Evolutionary conservation across 371 early-diverging fungal species (phyloP).

Genomic region (Umbelopsis sp.): DNA sequence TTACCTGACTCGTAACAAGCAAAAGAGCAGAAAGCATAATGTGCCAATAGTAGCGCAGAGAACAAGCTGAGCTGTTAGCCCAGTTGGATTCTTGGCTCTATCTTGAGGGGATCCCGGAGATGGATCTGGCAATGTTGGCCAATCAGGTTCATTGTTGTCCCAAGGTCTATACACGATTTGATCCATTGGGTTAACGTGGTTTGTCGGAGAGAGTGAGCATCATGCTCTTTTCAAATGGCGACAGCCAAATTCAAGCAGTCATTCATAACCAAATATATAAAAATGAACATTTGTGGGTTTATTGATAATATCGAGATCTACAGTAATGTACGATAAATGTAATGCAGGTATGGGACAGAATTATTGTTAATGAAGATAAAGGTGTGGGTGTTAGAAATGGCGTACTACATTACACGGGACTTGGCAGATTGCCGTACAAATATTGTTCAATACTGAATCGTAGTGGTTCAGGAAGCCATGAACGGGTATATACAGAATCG

Average conservation of each 20-base stretch:
- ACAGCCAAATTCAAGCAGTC: background rate
- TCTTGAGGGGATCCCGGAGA: constrained; percentile 48
- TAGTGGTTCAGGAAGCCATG: constrained; percentile 1
- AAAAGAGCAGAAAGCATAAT: constrained; percentile 47
- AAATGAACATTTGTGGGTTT: too few species aligned
- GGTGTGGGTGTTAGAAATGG: background rate
- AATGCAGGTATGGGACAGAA: background rate
- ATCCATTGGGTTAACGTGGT: background rate
- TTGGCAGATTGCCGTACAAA: background rate
- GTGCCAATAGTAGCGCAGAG: constrained; percentile 47
- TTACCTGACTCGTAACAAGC: constrained; percentile 48
- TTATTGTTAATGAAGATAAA: too few species aligned
- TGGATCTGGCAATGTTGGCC: constrained; percentile 26
- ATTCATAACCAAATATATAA: background rate
- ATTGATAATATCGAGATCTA: too few species aligned
- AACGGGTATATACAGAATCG: background rate
- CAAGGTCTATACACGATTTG: constrained; percentile 6
- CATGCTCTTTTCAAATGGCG: background rate
- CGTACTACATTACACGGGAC: background rate
- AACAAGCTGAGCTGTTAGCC: constrained; percentile 46
- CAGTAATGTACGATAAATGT: background rate
- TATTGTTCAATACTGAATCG: background rate
- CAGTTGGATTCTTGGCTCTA: constrained; percentile 48
- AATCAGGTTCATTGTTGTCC: constrained; percentile 10
- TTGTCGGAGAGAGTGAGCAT: background rate